phyloP scores from a whole-genome alignment of 116 monocot species.

The Dioscorea cayenensis region DNA sequence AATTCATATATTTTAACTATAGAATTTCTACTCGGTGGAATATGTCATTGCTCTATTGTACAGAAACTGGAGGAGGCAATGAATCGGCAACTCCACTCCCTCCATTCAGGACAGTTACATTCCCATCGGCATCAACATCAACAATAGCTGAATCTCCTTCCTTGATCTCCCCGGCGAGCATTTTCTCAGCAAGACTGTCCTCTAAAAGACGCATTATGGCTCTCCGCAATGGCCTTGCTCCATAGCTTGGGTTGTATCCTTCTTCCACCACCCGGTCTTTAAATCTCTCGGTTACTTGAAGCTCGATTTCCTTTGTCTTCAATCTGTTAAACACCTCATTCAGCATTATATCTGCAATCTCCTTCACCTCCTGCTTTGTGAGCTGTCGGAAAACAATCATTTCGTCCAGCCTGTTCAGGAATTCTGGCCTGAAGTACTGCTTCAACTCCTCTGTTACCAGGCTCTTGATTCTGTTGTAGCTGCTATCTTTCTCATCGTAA shows the following conservation, averaged over 20 bases:
- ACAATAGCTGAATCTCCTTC: constrained; percentile 29
- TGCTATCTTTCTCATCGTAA: constrained; percentile 16
- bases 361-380: constrained; percentile 35
- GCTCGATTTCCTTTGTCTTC: constrained; percentile 24
- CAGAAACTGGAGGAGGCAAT: constrained; percentile 4
- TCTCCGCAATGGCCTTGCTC: constrained; percentile 26
- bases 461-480: constrained; percentile 23
- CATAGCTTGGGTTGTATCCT: constrained; percentile 40
- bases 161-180: constrained; percentile 26
- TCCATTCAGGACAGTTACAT: constrained; percentile 25
- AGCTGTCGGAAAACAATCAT: constrained; percentile 34
- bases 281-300: constrained; percentile 32
- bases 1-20: too few relatives aligned
- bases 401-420: constrained; percentile 20
- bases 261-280: constrained; percentile 33
- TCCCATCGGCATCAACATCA: constrained; percentile 25
- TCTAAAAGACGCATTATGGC: constrained; percentile 33
- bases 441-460: constrained; percentile 19
- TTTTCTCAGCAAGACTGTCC: constrained; percentile 26
- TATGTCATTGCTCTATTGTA: not conserved
- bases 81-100: constrained; percentile 8
- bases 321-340: constrained; percentile 30
- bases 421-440: constrained; percentile 25
- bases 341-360: constrained; percentile 41
- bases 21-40: not conserved